Evolutionary conservation across 2,329 filamentous ascomycete species (phyloP), one percentile per base, ranked within the genome.

Genomic region (Paraphaeosphaeria sporulosa): DNA sequence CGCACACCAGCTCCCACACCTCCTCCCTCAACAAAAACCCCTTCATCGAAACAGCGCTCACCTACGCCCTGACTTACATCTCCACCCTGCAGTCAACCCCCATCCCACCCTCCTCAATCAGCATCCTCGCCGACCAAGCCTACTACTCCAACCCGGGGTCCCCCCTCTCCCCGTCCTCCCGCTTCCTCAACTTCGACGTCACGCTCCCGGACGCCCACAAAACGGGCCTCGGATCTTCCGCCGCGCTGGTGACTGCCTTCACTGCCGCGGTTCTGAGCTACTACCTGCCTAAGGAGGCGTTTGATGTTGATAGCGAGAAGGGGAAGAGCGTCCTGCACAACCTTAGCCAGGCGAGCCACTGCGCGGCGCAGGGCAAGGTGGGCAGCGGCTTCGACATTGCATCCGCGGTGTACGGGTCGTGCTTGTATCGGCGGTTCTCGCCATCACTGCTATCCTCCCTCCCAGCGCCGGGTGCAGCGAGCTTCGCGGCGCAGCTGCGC

Each of bases 321-420:
- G 87, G 88, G 53, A 84, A 84, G 66, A 81, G 82, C 30, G 86
- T 85, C 52, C 85, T 97, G 56, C 95, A 99, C 82, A 98, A 98
- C 79, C 88, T 99, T 53, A 90, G 94, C 0, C 95, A 99, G 82
- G 91, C 92, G 1, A 90, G 93, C 4, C 95, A 99, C 81, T 97
- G 94, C 75, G 93, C 94, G 1, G 95, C 95, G 0, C 95, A 99
- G 81, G 95, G 95, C 25, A 99, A 99, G 79, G 89, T 99, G 19
- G 95, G 95, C 52, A 95, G 91, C 0, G 95, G 95, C 21, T 99
- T 99, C 76, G 95, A 99, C 75, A 91, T 99, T 55, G 95, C 94
- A 0, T 90, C 91, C 27, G 95, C 95, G 19, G 93, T 97, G 17
- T 97, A 93, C 77, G 95, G 95, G 17, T 94, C 92, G 17, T 97